phyloP scores from a whole-genome alignment of 1,139 yeast species.

The Pichia sp. region DNA sequence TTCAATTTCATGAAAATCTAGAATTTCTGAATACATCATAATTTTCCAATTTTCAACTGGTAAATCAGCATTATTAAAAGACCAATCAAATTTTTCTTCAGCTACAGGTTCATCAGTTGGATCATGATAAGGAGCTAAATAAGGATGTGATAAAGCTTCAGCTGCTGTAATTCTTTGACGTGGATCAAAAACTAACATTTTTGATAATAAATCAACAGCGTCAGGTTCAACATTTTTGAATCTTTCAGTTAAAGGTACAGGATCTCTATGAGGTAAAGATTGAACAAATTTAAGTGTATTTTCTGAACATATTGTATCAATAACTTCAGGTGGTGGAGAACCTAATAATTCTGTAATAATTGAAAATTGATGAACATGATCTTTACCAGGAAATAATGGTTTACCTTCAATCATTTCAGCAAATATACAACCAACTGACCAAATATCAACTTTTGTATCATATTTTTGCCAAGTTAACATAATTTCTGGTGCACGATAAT shows the following conservation, averaged over 20 bases:
- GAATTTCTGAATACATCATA: slow-evolving; percentile 96
- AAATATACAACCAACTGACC: slow-evolving; percentile 99
- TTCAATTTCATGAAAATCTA: slow-evolving; percentile 86
- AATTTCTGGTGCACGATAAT: slow-evolving; percentile 97
- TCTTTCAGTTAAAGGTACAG: slow-evolving; percentile 78
- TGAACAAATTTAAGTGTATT: slow-evolving; percentile 92
- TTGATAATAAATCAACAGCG: slow-evolving; percentile 81
- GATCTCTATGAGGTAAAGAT: slow-evolving; percentile 87
- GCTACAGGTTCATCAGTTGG: slow-evolving; percentile 97
- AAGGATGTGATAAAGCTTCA: slow-evolving; percentile 84
- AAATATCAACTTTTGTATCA: slow-evolving; percentile 96
- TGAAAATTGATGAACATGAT: slow-evolving; percentile 96
- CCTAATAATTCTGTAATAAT: slow-evolving; percentile 95
- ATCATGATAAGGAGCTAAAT: slow-evolving; percentile 96
- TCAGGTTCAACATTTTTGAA: slow-evolving; percentile 86
- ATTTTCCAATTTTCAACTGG: slow-evolving; percentile 99
- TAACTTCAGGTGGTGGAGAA: slow-evolving; percentile 93
- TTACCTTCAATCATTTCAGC: slow-evolving; percentile 99
- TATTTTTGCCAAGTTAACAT: slow-evolving; percentile 99
- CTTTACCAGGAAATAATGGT: slow-evolving; percentile 97
- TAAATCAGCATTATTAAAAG: slow-evolving; percentile 94
- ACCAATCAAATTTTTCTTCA: slow-evolving; percentile 92
- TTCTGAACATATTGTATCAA: slow-evolving; percentile 92
- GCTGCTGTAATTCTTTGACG: slow-evolving; percentile 81
- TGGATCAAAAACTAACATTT: slow-evolving; percentile 77